Evolutionary conservation across 306 rosid species (phyloP).

Genomic region (Prosopis cineraria): DNA sequence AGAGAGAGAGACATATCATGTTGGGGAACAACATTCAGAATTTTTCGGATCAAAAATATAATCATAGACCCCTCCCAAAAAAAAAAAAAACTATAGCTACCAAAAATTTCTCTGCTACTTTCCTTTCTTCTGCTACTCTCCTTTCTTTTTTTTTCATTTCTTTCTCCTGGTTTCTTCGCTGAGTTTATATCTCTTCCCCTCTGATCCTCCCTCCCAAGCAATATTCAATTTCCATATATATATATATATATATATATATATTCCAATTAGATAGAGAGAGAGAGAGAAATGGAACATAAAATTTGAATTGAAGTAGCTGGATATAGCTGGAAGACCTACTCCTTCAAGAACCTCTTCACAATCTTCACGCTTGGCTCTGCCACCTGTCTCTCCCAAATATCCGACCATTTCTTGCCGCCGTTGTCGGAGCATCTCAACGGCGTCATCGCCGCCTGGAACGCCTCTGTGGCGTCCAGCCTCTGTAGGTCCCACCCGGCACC

Average conservation of each 20-base stretch:
- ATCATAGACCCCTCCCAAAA: neutral
- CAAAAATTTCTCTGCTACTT: conserved; percentile 41
- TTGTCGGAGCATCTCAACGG: conserved; percentile 34
- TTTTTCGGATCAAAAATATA: conserved; percentile 19
- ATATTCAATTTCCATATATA: conserved; percentile 20
- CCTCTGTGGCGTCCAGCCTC: conserved; percentile 80
- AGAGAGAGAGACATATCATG: conserved; percentile 2
- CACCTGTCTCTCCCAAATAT: conserved; percentile 71
- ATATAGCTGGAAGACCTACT: conserved; percentile 84
- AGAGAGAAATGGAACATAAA: neutral
- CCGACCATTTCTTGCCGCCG: conserved; percentile 44
- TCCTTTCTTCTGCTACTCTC: conserved; percentile 5
- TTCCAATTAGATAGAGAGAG: neutral
- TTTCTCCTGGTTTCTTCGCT: neutral
- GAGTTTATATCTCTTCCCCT: neutral
- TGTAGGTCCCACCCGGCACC: conserved; percentile 77
- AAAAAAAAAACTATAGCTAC: conserved; percentile 20
- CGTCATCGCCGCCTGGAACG: conserved; percentile 58
- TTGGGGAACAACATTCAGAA: conserved; percentile 33
- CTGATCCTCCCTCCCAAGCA: neutral
- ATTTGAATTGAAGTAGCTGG: conserved; percentile 24
- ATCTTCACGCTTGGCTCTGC: conserved; percentile 91
- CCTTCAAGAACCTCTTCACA: conserved; percentile 87
- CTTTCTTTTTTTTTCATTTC: neutral
- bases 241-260: too few relatives aligned